Evolutionary conservation across 176 grass and related monocot genomes (phyloP).

Genomic region (Eremochloa ophiuroides): DNA sequence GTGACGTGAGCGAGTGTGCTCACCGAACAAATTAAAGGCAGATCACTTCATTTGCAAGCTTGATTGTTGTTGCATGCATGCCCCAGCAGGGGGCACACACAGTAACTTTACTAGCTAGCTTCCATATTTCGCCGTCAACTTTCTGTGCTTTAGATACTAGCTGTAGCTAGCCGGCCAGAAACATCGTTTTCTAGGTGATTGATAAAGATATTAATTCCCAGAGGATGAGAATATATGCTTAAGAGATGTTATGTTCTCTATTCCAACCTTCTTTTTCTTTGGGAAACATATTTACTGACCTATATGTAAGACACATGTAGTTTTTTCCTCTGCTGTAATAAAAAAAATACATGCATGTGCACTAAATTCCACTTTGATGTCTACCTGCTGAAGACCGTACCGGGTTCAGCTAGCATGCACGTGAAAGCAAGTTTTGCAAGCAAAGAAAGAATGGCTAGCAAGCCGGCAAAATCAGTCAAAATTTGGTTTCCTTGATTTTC

Average conservation of each 20-base stretch:
- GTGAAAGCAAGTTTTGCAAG: background rate
- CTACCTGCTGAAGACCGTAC: background rate
- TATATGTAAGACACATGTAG: background rate
- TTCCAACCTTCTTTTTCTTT: background rate
- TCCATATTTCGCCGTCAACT: slow-evolving; percentile 13
- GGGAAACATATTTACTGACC: background rate
- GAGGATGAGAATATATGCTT: background rate
- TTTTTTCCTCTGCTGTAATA: background rate
- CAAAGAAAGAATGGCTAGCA: background rate
- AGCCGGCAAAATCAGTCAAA: background rate
- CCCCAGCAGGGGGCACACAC: background rate
- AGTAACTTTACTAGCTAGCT: slow-evolving; percentile 12
- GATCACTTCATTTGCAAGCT: slow-evolving; percentile 38
- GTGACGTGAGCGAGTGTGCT: slow-evolving; percentile 26
- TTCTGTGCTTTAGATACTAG: background rate
- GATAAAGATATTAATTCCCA: slow-evolving; percentile 3
- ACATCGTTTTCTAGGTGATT: background rate
- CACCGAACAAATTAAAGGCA: slow-evolving; percentile 10
- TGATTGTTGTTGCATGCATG: background rate
- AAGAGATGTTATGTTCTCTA: slow-evolving; percentile 12
- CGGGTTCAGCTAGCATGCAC: background rate
- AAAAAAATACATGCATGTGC: no score
- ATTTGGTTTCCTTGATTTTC: background rate
- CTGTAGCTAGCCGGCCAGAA: background rate
- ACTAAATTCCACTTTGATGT: background rate